Base-by-base conservation (phyloP, 257 asterid species). In the Solanum microdontum region DNA sequence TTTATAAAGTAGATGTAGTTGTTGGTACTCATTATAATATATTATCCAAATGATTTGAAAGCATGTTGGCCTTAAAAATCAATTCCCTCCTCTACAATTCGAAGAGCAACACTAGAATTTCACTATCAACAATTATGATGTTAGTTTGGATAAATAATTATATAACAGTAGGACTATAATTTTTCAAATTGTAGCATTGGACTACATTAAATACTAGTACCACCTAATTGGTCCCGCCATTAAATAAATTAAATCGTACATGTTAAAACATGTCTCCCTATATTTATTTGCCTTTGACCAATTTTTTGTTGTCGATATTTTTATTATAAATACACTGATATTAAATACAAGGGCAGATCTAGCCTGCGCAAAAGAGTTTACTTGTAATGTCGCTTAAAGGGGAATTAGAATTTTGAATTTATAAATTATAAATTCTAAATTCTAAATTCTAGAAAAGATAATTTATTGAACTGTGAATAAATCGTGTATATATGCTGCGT, bases 121-220 rank as follows among this genome's bases (percentile, higher is more conserved):
- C 85, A 17, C 85, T 82, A 82, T 80, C 69, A 80, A 48, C 26
- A 69, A 69, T 28, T 80, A 51, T 45, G 40, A 76, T n/a, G 84
- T 51, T 36, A 45, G 69, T 82, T 82, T 48, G 85, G 11, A 51
- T 82, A 30, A 75, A 37, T 76, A 76, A 76, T 26, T 74, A 21
- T 74, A 74, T n/a, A 39, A 10, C 36, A 6, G 13, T 24, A n/a
- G n/a, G 43, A 6, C 43, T 9, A 24, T 48, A 28, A 19, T 17
- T 48, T 48, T 82, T 11, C 40, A 79, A 73, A 11, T 36, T 75
- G 19, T 26, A 73, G 14, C 36, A 43, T 15, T 45, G 66, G 36
- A 43, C 39, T 79, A 24, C 64, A 26, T 13, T 79, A 82, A 82
- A 48, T 82, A 28, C 40, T 28, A n/a, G n/a, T n/a, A 45, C 69